Base-by-base conservation (phyloP, 495 filamentous ascomycete genomes). In the Penicillium salamii region DNA sequence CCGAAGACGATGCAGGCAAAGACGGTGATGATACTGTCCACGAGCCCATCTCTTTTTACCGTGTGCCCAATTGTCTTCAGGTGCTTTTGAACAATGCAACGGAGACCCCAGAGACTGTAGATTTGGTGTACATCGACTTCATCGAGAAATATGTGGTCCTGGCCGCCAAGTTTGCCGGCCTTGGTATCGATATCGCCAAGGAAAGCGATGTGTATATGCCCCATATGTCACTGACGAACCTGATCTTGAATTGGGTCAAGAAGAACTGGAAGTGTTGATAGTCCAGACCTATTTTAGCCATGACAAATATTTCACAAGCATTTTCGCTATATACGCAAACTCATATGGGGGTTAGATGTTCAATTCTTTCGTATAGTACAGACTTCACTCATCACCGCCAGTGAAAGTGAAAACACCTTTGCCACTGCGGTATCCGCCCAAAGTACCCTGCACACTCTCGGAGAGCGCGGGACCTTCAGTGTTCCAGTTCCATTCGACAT, bases 11-110 rank as follows among this genome's bases (percentile, higher is more conserved):
- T 57, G 82, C 79, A 2, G 90, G 92, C 34, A 62, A 71, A n/a
- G 86, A 93, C 53, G 95, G 93, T 41, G 93, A 98, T 62, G 93
- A 98, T 63, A 91, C 92, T 0, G 55, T 96, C 1, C 93, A 97
- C 58, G 70, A 78, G 0, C 75, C 77, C 5, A 84, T 97, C 33
- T 66, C 77, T 20, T 89, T 88, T 62, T 91, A 93, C 65, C 60
- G 66, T 3, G 80, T 93, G 11, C 91, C 92, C 2, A 96, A 95
- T 61, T 87, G 84, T 62, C 82, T 97, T 51, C 86, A 89, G 58
- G 63, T 83, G 1, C 62, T 84, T 83, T 89, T 49, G 68, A 80
- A 32, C 1, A 58, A 67, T 34, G 13, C 31, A 18, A 58, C 65
- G 2, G 42, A 42, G 19, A 42, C 47, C 4, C 88, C 91, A 0